Evolutionary conservation across 2,329 filamentous ascomycete species (phyloP).

Genomic region (Fusarium sp.): DNA sequence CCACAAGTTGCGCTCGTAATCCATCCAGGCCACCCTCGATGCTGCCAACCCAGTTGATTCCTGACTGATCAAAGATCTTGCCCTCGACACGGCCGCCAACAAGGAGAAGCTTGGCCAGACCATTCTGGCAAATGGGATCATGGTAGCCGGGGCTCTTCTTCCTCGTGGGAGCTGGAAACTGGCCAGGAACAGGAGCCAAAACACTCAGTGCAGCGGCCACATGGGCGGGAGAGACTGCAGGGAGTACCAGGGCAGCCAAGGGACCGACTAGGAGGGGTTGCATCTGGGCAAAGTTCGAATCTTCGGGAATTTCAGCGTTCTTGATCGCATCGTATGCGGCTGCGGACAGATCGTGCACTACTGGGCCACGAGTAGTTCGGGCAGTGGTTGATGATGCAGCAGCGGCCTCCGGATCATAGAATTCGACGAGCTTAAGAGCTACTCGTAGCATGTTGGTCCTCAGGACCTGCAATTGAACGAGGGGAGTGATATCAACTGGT

Average conservation of each 20-base stretch:
- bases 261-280: slow-evolving; percentile 82
- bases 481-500: slow-evolving; percentile 60
- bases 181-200: slow-evolving; percentile 72
- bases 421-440: slow-evolving; percentile 85
- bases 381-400: slow-evolving; percentile 45
- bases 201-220: slow-evolving; percentile 81
- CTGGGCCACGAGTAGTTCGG: slow-evolving; percentile 45
- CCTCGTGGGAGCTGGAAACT: slow-evolving; percentile 80
- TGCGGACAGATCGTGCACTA: slow-evolving; percentile 62
- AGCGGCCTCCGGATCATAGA: slow-evolving; percentile 66
- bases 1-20: slow-evolving; percentile 80
- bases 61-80: slow-evolving; percentile 78
- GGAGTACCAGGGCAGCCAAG: slow-evolving; percentile 79
- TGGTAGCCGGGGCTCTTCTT: slow-evolving; percentile 81
- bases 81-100: slow-evolving; percentile 88
- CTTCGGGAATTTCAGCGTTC: slow-evolving; percentile 46
- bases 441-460: slow-evolving; percentile 89
- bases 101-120: slow-evolving; percentile 84
- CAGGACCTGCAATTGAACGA: slow-evolving; percentile 80
- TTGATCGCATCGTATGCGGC: slow-evolving; percentile 60
- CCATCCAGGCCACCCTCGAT: slow-evolving; percentile 84
- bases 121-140: slow-evolving; percentile 78
- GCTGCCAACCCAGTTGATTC: slow-evolving; percentile 69
- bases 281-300: slow-evolving; percentile 64
- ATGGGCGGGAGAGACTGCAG: slow-evolving; percentile 81